Evolutionary conservation across 2,329 filamentous ascomycete genomes (phyloP).

Genomic region (Westerdykella sp.): DNA sequence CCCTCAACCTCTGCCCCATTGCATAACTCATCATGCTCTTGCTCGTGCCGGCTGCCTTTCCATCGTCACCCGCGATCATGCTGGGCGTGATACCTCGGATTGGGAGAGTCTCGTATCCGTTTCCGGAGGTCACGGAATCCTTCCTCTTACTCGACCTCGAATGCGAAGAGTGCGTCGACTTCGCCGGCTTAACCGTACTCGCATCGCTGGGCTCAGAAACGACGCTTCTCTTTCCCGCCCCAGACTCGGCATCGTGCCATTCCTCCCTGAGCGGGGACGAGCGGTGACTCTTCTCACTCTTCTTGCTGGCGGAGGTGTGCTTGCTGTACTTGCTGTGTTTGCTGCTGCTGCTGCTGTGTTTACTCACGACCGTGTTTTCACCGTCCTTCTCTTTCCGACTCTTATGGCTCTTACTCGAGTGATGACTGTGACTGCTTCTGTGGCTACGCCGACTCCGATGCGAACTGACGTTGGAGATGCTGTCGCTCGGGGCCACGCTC

Average conservation of each 20-base stretch:
- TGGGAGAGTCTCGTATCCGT: conserved; percentile 25
- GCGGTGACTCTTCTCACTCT: conserved; percentile 15
- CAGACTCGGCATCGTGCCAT: conserved; percentile 4
- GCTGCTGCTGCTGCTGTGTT: neutral
- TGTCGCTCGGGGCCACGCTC: conserved; percentile 43
- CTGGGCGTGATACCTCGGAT: conserved; percentile 35
- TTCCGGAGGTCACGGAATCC: conserved; percentile 23
- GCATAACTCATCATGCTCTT: conserved; percentile 33
- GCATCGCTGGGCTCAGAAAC: conserved; percentile 32
- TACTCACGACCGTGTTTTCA: neutral
- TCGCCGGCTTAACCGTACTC: conserved; percentile 26
- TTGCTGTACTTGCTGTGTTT: neutral
- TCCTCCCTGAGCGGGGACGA: conserved; percentile 2
- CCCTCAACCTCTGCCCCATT: conserved; percentile 27
- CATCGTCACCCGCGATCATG: conserved; percentile 28
- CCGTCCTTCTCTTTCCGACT: conserved; percentile 11
- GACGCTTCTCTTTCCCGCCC: conserved; percentile 9
- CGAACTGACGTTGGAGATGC: conserved; percentile 39
- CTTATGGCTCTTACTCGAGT: conserved; percentile 12
- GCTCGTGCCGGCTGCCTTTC: conserved; percentile 25
- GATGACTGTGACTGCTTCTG: conserved; percentile 23
- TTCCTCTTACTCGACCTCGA: conserved; percentile 17
- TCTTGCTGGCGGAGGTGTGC: conserved; percentile 7
- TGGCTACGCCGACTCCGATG: conserved; percentile 19
- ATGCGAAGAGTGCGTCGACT: conserved; percentile 2